Conservation (phyloP, 345 rosid species). For the Acer yangbiense region DNA sequence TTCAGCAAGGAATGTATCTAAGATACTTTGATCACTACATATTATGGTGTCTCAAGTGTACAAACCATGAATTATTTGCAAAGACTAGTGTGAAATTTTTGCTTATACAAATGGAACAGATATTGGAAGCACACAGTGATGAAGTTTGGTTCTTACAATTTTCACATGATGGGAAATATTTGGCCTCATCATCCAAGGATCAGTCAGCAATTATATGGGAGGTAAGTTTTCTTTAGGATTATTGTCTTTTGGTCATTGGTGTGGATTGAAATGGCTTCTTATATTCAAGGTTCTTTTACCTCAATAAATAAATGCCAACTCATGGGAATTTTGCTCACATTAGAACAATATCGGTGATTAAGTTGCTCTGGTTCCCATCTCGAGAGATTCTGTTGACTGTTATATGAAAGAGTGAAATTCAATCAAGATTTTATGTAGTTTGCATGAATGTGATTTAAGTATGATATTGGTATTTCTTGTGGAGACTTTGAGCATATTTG, state of each 20-base stretch:
- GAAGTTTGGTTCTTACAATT: conserved; percentile 84
- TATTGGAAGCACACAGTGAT: conserved; percentile 61
- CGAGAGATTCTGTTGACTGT: neutral
- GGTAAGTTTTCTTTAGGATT: conserved; percentile 35
- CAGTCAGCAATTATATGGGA: conserved; percentile 66
- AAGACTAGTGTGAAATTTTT: neutral
- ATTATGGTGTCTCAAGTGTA: neutral
- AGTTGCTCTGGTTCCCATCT: neutral
- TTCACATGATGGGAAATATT: conserved; percentile 67
- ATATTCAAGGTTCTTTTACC: neutral
- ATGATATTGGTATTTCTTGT: neutral
- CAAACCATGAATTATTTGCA: neutral
- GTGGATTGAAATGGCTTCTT: neutral
- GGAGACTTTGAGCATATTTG: neutral
- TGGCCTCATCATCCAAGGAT: conserved; percentile 75
- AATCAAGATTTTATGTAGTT: neutral
- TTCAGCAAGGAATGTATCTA: neutral
- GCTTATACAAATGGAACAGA: conserved; percentile 46
- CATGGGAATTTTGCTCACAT: neutral
- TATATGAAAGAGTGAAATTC: neutral
- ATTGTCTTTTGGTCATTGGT: neutral
- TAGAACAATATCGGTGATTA: conserved; percentile 1
- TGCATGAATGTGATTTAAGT: neutral
- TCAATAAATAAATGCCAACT: neutral
- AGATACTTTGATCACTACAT: neutral